These are phyloP conservation scores for Dictyostelium citrinum DNA, from an alignment of 78 protist genomes.

Conservation along the genomic window DNA sequence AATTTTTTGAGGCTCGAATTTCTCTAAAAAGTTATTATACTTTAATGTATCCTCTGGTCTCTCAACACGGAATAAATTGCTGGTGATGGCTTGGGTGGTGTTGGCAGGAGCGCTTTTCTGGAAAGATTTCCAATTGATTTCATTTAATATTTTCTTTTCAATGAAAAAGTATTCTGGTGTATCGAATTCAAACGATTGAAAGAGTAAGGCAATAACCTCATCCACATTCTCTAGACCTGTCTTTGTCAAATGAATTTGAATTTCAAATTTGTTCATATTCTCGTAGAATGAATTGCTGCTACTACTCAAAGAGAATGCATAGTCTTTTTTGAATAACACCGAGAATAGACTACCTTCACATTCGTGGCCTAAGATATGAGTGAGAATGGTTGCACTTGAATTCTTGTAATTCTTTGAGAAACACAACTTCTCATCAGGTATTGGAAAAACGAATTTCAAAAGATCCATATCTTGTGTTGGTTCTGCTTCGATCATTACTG, in stretches of 20 bases:
- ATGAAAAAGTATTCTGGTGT: background rate
- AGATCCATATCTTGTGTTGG: background rate
- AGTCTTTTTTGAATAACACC: background rate
- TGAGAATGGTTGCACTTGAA: background rate
- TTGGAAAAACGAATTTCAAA: background rate
- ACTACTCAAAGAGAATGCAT: background rate
- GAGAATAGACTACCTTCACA: slow-evolving; percentile 35
- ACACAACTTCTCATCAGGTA: background rate
- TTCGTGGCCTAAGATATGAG: slow-evolving; percentile 60
- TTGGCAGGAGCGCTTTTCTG: background rate
- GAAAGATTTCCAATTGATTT: slow-evolving; percentile 1
- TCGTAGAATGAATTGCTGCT: background rate
- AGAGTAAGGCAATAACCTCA: background rate
- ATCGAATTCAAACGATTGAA: background rate
- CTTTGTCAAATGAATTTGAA: background rate
- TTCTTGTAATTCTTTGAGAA: background rate
- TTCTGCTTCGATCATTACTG: background rate
- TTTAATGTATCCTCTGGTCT: slow-evolving; percentile 7
- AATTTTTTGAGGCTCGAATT: background rate
- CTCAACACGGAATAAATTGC: background rate
- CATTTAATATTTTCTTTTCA: background rate
- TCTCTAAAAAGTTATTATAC: background rate
- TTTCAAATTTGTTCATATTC: background rate
- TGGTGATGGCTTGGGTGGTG: background rate
- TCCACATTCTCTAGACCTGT: slow-evolving; percentile 9